Conservation (phyloP, 257 asterid species). For the Dorcoceras hygrometricum region DNA sequence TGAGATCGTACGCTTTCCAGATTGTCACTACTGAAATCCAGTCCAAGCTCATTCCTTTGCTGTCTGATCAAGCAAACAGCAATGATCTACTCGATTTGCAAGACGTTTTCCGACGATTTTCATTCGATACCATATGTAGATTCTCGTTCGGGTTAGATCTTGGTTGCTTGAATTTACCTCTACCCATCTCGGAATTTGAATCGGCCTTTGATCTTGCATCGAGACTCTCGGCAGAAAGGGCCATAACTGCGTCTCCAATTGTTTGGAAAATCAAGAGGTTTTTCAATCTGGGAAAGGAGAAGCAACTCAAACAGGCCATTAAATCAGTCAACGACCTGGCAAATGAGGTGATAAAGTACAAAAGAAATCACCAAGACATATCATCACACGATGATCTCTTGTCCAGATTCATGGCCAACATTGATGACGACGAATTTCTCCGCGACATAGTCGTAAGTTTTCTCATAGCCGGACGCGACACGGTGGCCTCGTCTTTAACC, state of each 20-base stretch:
- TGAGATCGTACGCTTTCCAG: conserved; percentile 54
- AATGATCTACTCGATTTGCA: conserved; percentile 50
- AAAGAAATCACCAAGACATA: conserved; percentile 8
- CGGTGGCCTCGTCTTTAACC: conserved; percentile 15
- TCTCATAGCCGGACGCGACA: conserved; percentile 25
- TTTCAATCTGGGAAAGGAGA: conserved; percentile 61
- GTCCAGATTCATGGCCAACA: conserved; percentile 22
- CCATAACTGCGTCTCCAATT: conserved; percentile 50
- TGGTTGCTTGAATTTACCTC: conserved; percentile 44
- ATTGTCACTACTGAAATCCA: conserved; percentile 44
- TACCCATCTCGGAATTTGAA: conserved; percentile 54
- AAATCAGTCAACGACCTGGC: conserved; percentile 39
- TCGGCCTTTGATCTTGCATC: conserved; percentile 70
- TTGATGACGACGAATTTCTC: conserved; percentile 20
- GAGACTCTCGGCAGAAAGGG: conserved; percentile 66
- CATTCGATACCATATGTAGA: conserved; percentile 66
- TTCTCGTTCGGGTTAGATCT: conserved; percentile 79
- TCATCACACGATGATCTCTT: conserved; percentile 25
- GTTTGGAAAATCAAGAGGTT: conserved; percentile 64
- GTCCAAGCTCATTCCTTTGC: conserved; percentile 53
- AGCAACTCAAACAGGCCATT: conserved; percentile 49
- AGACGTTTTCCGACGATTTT: conserved; percentile 65
- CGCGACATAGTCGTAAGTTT: conserved; percentile 26
- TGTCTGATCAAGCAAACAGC: conserved; percentile 1
- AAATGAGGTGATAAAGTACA: conserved; percentile 31